Conservation (phyloP, 1,284 basidiomycete species). For the Ceratobasidium sp. region DNA sequence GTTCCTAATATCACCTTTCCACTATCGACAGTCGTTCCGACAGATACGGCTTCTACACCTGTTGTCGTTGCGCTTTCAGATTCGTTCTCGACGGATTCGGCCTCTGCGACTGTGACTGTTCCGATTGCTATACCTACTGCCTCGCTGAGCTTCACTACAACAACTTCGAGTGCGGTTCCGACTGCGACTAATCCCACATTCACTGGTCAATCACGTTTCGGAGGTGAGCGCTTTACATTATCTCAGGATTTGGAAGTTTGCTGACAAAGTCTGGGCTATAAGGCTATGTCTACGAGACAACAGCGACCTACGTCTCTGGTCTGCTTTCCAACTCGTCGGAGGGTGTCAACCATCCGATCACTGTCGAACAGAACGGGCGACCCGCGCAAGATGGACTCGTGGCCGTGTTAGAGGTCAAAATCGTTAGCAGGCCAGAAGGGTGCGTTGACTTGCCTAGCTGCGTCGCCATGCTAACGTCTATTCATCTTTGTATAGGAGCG, state of each 20-base stretch:
- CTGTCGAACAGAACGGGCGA: slow-evolving; percentile 69
- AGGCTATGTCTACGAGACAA: slow-evolving; percentile 79
- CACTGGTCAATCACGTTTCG: slow-evolving; percentile 66
- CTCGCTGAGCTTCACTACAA: slow-evolving; percentile 61
- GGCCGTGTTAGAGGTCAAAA: slow-evolving; percentile 82
- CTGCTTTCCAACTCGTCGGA: slow-evolving; percentile 75
- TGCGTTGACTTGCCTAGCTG: neutral
- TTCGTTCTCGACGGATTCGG: neutral
- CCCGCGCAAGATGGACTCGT: slow-evolving; percentile 89
- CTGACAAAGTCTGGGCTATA: slow-evolving; percentile 32
- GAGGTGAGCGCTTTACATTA: slow-evolving; percentile 53
- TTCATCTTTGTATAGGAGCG: slow-evolving; percentile 2
- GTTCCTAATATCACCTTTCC: slow-evolving; percentile 37
- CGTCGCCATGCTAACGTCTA: neutral
- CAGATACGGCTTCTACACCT: slow-evolving; percentile 20
- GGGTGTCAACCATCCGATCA: slow-evolving; percentile 83
- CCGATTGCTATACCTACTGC: slow-evolving; percentile 35
- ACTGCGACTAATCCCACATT: slow-evolving; percentile 60
- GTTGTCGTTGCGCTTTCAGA: slow-evolving; percentile 33
- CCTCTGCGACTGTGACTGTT: slow-evolving; percentile 17
- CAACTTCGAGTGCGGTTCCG: slow-evolving; percentile 62
- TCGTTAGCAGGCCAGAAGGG: slow-evolving; percentile 58
- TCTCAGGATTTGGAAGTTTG: slow-evolving; percentile 10
- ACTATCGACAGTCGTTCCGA: slow-evolving; percentile 27
- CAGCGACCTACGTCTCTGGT: slow-evolving; percentile 76